A percentile compares a stretch with the other conserved stretches of the same genome.
Conservation (phyloP, 1,284 basidiomycete genomes). For the Cryptococcus sp. region DNA sequence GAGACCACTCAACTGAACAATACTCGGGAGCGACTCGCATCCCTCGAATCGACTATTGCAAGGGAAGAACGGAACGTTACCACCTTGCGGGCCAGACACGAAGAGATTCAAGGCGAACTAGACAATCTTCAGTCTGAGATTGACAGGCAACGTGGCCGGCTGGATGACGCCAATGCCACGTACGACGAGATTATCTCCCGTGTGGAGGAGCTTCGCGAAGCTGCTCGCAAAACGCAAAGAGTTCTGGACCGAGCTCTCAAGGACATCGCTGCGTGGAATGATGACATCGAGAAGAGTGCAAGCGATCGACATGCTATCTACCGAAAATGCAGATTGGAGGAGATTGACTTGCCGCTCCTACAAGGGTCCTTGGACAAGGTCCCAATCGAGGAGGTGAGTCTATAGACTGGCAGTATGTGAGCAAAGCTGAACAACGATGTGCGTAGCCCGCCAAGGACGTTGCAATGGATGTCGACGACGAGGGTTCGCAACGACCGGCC, state of each 20-base stretch:
- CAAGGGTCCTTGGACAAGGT: conserved; percentile 78
- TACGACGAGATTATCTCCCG: conserved; percentile 59
- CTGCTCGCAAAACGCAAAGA: conserved; percentile 68
- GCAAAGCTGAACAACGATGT: background rate
- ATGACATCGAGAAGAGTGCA: conserved; percentile 86
- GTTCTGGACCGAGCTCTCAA: conserved; percentile 83
- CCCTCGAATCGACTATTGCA: conserved; percentile 61
- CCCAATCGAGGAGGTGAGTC: conserved; percentile 82
- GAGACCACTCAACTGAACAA: conserved; percentile 70
- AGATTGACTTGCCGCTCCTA: conserved; percentile 78
- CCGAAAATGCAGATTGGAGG: conserved; percentile 89
- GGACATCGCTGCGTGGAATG: conserved; percentile 87
- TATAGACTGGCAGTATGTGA: background rate
- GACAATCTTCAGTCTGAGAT: conserved; percentile 65
- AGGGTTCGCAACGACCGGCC: conserved; percentile 70
- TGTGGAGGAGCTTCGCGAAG: conserved; percentile 75
- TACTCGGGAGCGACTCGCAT: conserved; percentile 65
- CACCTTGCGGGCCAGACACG: conserved; percentile 62
- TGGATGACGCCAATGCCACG: conserved; percentile 55
- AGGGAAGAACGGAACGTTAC: conserved; percentile 64
- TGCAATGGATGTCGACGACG: conserved; percentile 80
- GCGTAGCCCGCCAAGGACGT: conserved; percentile 6
- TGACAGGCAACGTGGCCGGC: conserved; percentile 62
- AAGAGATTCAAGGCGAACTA: conserved; percentile 66
- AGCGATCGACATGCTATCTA: conserved; percentile 86